Conservation (phyloP, 257 asterid species). For the Nicotiana noctiflora region DNA sequence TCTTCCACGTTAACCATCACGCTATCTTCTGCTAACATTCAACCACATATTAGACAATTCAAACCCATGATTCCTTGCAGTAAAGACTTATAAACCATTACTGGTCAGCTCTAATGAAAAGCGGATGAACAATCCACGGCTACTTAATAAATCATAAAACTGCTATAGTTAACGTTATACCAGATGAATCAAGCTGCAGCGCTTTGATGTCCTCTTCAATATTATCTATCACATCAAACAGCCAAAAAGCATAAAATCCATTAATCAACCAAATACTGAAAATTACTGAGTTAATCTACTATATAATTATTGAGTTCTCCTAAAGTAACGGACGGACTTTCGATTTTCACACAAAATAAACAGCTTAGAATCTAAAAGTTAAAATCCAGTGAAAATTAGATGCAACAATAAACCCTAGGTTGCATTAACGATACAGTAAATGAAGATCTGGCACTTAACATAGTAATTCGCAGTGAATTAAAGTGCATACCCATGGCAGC, state of each 20-base stretch:
- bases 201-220: constrained; percentile 88
- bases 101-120: not conserved
- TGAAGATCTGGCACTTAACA: not conserved
- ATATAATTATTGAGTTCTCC: not conserved
- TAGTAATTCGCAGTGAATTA: not conserved
- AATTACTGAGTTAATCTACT: not conserved
- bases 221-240: constrained; percentile 35
- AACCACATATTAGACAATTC: not conserved
- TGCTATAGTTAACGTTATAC: constrained; percentile 20
- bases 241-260: not conserved
- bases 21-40: constrained; percentile 21
- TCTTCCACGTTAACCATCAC: constrained; percentile 9
- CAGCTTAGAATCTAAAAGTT: not conserved
- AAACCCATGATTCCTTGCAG: not conserved
- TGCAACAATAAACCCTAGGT: not conserved
- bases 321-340: not conserved
- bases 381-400: not conserved
- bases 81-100: not conserved
- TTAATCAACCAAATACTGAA: not conserved
- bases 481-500: not conserved
- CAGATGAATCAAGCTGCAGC: constrained; percentile 83
- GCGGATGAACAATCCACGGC: not conserved
- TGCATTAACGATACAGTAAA: not conserved
- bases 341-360: not conserved
- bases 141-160: not conserved